Base-by-base conservation (phyloP, 2,329 filamentous ascomycete genomes). In the Fusarium albidum region DNA sequence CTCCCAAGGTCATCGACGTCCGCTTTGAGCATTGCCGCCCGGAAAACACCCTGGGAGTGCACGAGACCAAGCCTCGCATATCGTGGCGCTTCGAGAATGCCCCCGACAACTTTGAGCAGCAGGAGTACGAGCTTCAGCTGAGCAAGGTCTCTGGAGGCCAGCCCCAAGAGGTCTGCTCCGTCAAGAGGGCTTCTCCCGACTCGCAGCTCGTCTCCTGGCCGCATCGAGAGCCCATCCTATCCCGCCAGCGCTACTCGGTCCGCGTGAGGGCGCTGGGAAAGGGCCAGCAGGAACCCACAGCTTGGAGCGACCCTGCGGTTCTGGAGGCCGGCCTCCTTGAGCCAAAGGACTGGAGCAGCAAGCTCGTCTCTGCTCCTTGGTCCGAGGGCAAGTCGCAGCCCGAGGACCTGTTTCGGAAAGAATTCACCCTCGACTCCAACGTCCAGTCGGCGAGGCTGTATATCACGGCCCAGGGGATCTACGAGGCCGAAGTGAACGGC, bases 381-480 rank as follows among this genome's bases (percentile, higher is more conserved):
- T 50, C 59, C 8, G 48, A 50, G 3, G 43, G 54, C 26, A 60
- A 60, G 25, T 52, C 62, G 11, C 50, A 60, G 2, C 62, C 61
- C 2, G 55, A 60, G 15, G 52, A 64, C 15, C 28, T 64, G 3
- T 64, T 63, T 5, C 55, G 62, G 3, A 64, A 55, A 4, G 28
- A 46, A 0, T 64, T 64, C 39, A 17, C 34, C 1, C 1, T 55
- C 0, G 14, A 10, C 0, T 3, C 32, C 0, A 15, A 5, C 4
- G 3, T 64, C 1, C 8, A 33, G 3, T 49, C 49, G 1, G 61
- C 61, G 27, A 39, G 55, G 6, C 63, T 82, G 0, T 81, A 82
- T 44, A 75, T 80, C 25, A 80, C 79, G 0, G 71, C 74, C 0
- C 68, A 75, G 5, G 80, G 80, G 1, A 51, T 82, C 2, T 82